A percentile compares a stretch with the other conserved stretches of the same genome.
These are phyloP conservation scores for Candida sp. DNA, from an alignment of 1,139 yeast species.

Conservation along the genomic window DNA sequence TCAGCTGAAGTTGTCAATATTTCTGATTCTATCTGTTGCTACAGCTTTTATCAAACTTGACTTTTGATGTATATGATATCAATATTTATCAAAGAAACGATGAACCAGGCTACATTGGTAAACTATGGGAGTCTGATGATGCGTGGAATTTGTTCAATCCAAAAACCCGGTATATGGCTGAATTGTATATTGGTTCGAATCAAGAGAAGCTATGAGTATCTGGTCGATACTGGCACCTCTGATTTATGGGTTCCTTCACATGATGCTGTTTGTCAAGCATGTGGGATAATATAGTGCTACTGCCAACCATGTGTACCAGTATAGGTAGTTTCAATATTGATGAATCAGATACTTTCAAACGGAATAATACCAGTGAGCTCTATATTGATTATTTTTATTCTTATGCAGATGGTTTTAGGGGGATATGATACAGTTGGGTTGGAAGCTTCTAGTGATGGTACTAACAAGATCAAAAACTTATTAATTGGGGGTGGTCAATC, in stretches of 20 bases:
- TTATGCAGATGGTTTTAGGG: slow-evolving; percentile 61
- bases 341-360: slow-evolving; percentile 25
- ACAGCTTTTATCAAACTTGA: slow-evolving; percentile 13
- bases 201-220: slow-evolving; percentile 21
- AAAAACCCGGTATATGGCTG: slow-evolving; percentile 18
- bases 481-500: slow-evolving; percentile 49
- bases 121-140: neutral
- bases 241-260: too few relatives aligned
- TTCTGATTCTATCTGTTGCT: neutral
- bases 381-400: slow-evolving; percentile 51
- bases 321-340: slow-evolving; percentile 42
- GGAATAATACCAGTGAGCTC: slow-evolving; percentile 25
- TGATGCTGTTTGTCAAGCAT: too few relatives aligned
- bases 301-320: too few relatives aligned
- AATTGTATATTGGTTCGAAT: slow-evolving; percentile 31
- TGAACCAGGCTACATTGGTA: slow-evolving; percentile 12
- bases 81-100: slow-evolving; percentile 11
- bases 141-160: neutral
- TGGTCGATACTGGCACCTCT: slow-evolving; percentile 43
- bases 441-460: neutral
- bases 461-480: slow-evolving; percentile 15
- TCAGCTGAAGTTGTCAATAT: neutral
- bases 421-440: slow-evolving; percentile 40
- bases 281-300: too few relatives aligned
- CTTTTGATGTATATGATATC: slow-evolving; percentile 20